Conservation (phyloP, 345 rosid species). For the Populus simonii region DNA sequence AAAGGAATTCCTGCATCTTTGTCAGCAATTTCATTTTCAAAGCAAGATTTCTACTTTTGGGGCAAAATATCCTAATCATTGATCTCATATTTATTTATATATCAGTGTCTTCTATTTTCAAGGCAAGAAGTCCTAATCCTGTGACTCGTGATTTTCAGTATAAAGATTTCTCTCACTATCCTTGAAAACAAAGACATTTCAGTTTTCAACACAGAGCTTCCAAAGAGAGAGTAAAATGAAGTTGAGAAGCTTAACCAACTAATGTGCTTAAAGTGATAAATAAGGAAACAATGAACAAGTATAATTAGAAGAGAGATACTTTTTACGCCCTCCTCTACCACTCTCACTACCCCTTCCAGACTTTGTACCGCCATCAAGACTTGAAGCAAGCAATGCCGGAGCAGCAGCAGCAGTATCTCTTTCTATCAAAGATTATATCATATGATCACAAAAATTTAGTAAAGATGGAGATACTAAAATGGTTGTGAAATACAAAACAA, state of each 20-base stretch:
- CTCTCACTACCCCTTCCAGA: slow-evolving; percentile 65
- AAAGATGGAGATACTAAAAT: neutral
- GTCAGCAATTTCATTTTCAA: too few species aligned
- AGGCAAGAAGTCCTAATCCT: too few species aligned
- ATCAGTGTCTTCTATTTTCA: too few species aligned
- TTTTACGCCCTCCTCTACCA: slow-evolving; percentile 96
- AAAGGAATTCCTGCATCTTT: too few species aligned
- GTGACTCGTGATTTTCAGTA: too few species aligned
- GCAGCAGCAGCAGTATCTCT: slow-evolving; percentile 53
- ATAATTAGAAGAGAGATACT: slow-evolving; percentile 42
- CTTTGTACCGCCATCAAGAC: slow-evolving; percentile 44
- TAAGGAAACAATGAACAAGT: neutral
- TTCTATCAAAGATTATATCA: slow-evolving; percentile 38
- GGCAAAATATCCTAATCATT: too few species aligned
- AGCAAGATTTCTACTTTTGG: too few species aligned
- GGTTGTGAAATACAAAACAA: neutral
- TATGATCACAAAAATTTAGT: neutral
- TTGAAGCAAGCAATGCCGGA: slow-evolving; percentile 41
- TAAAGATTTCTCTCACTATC: too few species aligned
- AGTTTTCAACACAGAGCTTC: neutral
- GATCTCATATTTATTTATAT: too few species aligned
- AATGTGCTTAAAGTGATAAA: neutral
- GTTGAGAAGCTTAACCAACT: neutral
- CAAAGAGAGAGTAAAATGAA: neutral
- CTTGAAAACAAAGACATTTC: too few species aligned